Evolutionary conservation across 2,329 filamentous ascomycete species (phyloP), one percentile per base, ranked within the genome.

Genomic region (Verticillium alfalfae): DNA sequence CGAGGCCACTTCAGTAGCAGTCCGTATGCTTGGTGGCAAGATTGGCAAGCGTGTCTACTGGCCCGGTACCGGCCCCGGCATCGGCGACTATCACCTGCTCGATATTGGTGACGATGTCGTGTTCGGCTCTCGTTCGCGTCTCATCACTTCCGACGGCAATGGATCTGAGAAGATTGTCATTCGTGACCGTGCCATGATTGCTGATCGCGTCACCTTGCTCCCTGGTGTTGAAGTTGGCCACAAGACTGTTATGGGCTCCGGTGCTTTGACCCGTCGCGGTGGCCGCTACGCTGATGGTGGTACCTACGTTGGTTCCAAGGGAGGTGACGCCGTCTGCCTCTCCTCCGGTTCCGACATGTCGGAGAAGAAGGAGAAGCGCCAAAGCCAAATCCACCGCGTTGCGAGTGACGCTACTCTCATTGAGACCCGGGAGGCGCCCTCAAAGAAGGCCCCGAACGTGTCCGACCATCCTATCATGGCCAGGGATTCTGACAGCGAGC

Each of bases 41-140:
- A 75, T 84, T 49, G 83, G 83, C 31, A 75, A 77, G 67, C 76
- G 79, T 5, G 78, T 85, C 0, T 85, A 85, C 69, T 85, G 83
- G 83, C 83, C 83, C 3, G 83, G 83, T 9, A 84, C 80, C 16
- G 83, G 83, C 0, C 83, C 82, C 1, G 72, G 71, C 1, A 78
- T 85, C 39, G 76, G 80, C 16, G 81, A 85, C 64, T 85, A 84
- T 64, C 80, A 84, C 63, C 72, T 85, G 1, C 67, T 86, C 12
- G 78, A 85, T 31, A 75, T 86, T 63, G 84, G 84, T 10, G 78
- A 85, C 61, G 80, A 86, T 68, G 83, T 86, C n/a, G 82, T 86
- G 10, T 86, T 86, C 64, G 83, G 84, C 0, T 85, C 82, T 13
- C 77, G 82, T 2, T 79, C 82, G 3, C 78, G 83, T 61, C 66